Evolutionary conservation across 345 rosid species (phyloP).

Genomic region (Lepidium sativum): DNA sequence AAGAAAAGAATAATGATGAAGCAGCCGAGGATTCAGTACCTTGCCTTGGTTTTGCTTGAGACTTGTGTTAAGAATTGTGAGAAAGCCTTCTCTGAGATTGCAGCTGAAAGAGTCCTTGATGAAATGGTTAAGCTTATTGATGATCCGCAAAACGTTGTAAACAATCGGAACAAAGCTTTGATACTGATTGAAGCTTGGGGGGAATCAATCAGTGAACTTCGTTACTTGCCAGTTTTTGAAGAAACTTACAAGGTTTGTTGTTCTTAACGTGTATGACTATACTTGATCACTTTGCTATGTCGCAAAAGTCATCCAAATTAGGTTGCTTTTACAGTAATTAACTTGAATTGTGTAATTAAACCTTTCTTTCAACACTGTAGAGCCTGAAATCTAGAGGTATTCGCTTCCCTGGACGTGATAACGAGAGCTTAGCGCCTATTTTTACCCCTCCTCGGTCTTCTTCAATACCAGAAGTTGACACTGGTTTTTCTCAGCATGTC

Average conservation of each 20-base stretch:
- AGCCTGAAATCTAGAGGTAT: constrained; percentile 81
- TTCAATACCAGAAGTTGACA: constrained; percentile 40
- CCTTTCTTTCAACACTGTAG: constrained; percentile 25
- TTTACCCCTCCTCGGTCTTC: constrained; percentile 75
- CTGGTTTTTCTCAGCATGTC: constrained; percentile 34
- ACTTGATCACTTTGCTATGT: background rate
- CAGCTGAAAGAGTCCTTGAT: constrained; percentile 92
- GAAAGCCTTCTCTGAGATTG: constrained; percentile 90
- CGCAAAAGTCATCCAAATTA: background rate
- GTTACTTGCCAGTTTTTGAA: constrained; percentile 84
- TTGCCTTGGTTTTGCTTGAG: constrained; percentile 85
- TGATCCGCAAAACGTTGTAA: constrained; percentile 87
- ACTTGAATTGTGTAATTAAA: background rate
- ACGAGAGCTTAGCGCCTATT: constrained; percentile 84
- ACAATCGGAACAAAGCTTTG: constrained; percentile 79
- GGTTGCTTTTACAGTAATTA: background rate
- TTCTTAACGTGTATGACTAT: background rate
- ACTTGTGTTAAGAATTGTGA: constrained; percentile 87
- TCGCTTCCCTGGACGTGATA: constrained; percentile 89
- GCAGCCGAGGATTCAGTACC: constrained; percentile 70
- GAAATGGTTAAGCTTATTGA: constrained; percentile 93
- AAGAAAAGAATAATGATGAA: constrained; percentile 75
- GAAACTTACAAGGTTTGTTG: constrained; percentile 83
- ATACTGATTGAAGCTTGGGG: constrained; percentile 87
- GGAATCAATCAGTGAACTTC: constrained; percentile 75